These are phyloP conservation scores for Metarhizium anisopliae DNA, from an alignment of 2,329 filamentous ascomycete genomes.

Conservation along the genomic window DNA sequence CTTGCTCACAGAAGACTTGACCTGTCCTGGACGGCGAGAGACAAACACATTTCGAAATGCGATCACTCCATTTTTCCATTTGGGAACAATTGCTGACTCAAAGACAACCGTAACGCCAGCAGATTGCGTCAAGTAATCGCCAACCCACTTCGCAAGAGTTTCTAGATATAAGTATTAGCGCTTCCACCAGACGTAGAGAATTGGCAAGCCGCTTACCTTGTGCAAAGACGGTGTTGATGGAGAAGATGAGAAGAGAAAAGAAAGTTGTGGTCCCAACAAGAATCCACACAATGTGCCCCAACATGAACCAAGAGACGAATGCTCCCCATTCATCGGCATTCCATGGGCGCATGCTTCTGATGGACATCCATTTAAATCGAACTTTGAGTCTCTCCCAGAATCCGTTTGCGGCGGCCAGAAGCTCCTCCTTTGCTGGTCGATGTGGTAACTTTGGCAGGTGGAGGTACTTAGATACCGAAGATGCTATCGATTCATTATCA, in stretches of 20 bases:
- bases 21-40: conserved; percentile 78
- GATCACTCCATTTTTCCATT: conserved; percentile 91
- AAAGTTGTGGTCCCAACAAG: conserved; percentile 97
- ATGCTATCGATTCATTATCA: conserved; percentile 33
- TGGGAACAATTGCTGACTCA: conserved; percentile 94
- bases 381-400: conserved; percentile 88
- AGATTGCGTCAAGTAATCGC: conserved; percentile 90
- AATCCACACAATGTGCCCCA: conserved; percentile 91
- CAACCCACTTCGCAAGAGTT: conserved; percentile 85
- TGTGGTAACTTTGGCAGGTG: conserved; percentile 65
- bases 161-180: conserved; percentile 42
- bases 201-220: conserved; percentile 52
- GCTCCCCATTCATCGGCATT: conserved; percentile 95
- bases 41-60: conserved; percentile 96
- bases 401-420: conserved; percentile 81
- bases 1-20: conserved; percentile 77
- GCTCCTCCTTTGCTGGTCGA: conserved; percentile 85
- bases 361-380: conserved; percentile 96
- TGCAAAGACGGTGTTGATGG: conserved; percentile 92
- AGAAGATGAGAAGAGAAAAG: conserved; percentile 81
- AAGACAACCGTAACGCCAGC: conserved; percentile 92
- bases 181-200: background rate
- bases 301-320: conserved; percentile 85
- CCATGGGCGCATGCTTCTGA: conserved; percentile 86
- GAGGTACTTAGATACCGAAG: conserved; percentile 50